phyloP scores from a whole-genome alignment of 495 filamentous ascomycete genomes.

The Penicillium waksmanii region DNA sequence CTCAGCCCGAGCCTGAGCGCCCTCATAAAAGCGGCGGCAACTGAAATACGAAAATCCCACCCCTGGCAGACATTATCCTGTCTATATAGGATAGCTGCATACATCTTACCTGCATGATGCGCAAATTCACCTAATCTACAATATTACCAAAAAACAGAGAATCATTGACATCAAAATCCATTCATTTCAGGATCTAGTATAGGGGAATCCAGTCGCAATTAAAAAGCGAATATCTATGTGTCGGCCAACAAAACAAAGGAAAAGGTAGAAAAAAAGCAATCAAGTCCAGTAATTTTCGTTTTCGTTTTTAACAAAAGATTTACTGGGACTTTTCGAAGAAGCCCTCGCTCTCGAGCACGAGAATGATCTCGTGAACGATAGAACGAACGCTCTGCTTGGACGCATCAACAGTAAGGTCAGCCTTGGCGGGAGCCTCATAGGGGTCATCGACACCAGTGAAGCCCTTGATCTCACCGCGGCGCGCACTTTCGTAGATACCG shows the following conservation, averaged over 20 bases:
- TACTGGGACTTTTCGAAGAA: conserved; percentile 56
- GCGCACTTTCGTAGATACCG: conserved; percentile 84
- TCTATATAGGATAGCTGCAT: no score
- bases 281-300: conserved; percentile 10
- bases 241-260: conserved; percentile 14
- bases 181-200: conserved; percentile 17
- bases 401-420: conserved; percentile 81
- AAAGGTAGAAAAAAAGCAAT: conserved; percentile 19
- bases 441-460: conserved; percentile 99
- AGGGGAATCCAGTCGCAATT: conserved; percentile 35
- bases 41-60: no score
- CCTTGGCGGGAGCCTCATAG: conserved; percentile 84
- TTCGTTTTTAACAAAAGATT: conserved; percentile 4
- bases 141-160: no score
- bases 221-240: conserved; percentile 29
- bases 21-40: no score
- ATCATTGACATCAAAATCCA: not conserved
- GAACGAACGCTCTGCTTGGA: conserved; percentile 86
- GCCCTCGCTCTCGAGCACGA: conserved; percentile 89
- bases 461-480: conserved; percentile 91
- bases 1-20: no score
- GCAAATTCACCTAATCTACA: no score
- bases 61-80: no score
- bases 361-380: conserved; percentile 94
- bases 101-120: no score